These are phyloP conservation scores for Colletotrichum aenigma DNA, from an alignment of 2,329 filamentous ascomycete species.

Conservation along the genomic window DNA sequence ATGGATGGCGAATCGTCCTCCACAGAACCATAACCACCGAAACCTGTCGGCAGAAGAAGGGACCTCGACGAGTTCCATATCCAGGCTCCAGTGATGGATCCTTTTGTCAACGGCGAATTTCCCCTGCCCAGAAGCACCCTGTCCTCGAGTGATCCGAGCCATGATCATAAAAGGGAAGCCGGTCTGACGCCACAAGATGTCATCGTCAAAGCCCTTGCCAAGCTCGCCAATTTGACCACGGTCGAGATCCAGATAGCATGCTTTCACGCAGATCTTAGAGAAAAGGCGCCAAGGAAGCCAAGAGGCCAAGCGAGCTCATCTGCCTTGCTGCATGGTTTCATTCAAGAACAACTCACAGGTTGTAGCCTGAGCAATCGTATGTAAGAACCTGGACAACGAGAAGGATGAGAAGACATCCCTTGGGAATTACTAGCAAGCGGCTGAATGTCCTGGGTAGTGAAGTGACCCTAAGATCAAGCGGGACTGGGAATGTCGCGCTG, in stretches of 20 bases:
- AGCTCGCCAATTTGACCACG: neutral
- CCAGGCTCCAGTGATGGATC: neutral
- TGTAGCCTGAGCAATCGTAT: no score
- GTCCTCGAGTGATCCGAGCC: neutral
- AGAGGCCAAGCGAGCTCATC: no score
- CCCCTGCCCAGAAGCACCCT: neutral
- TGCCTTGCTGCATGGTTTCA: no score
- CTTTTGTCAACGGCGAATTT: neutral
- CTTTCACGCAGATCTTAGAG: no score
- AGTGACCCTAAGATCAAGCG: neutral
- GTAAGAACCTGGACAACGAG: no score
- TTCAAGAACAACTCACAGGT: no score
- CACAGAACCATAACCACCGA: neutral
- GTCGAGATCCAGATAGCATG: neutral
- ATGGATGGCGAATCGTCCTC: neutral
- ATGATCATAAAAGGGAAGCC: neutral
- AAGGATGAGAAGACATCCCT: no score
- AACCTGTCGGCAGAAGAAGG: neutral
- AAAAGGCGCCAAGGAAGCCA: no score
- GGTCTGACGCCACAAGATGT: neutral
- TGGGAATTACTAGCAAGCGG: neutral
- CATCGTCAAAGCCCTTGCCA: neutral
- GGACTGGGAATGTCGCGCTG: neutral
- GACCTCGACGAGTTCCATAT: neutral
- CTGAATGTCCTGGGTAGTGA: neutral